Conservation (phyloP, 495 filamentous ascomycete species). For the Cetradonia linearis region DNA sequence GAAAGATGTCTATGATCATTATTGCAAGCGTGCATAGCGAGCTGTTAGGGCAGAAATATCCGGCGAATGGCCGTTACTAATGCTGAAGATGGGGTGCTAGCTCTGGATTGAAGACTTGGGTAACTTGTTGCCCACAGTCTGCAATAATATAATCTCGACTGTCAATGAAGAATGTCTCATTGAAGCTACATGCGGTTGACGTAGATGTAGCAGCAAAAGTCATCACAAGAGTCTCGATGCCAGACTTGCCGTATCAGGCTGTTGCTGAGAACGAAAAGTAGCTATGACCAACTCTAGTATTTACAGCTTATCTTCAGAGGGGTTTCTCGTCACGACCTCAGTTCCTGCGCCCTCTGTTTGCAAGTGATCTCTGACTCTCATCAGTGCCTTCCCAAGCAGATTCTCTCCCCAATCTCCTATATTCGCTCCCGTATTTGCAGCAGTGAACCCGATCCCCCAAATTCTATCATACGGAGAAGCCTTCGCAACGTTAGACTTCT, state of each 20-base stretch:
- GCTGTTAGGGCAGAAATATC: conserved; percentile 1
- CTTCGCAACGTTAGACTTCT: conserved; percentile 17
- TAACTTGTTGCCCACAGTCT: not conserved
- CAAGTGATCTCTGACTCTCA: conserved; percentile 38
- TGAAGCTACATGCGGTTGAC: conserved; percentile 5
- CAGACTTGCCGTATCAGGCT: not conserved
- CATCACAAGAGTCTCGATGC: not conserved
- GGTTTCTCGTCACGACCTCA: not conserved
- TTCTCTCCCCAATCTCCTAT: conserved; percentile 54
- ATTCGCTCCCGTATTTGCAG: conserved; percentile 37
- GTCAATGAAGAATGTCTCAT: conserved; percentile 7
- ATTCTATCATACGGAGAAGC: conserved; percentile 48
- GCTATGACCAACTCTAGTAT: not conserved
- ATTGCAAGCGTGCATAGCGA: conserved; percentile 13
- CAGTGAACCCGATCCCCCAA: conserved; percentile 57
- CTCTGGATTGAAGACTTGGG: not conserved
- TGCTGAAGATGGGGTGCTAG: not conserved
- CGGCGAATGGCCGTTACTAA: not conserved
- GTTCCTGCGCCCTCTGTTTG: conserved; percentile 23
- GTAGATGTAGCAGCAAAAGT: not conserved
- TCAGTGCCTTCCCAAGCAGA: conserved; percentile 52
- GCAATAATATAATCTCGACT: not conserved
- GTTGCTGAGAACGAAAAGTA: not conserved
- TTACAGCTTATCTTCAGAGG: not conserved
- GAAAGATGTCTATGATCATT: not conserved